Percentiles rank a stretch among this genome's conserved stretches.
Evolutionary conservation across 164 flowering plant species (phyloP).

Genomic region (Chimonanthus salicifolius): DNA sequence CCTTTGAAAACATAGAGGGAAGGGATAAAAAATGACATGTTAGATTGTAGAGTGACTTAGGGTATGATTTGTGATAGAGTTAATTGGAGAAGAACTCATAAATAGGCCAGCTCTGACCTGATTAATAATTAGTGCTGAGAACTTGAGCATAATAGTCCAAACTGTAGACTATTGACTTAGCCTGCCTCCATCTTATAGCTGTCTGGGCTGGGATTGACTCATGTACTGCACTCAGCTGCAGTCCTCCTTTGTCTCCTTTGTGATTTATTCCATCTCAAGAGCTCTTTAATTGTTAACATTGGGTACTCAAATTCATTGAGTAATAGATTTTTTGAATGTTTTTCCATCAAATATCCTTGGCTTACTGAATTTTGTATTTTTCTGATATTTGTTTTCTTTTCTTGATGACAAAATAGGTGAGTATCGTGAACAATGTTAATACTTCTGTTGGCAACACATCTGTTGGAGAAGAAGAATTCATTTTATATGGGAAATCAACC

Average conservation of each 20-base stretch:
- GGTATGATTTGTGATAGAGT: no score
- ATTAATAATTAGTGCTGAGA: neutral
- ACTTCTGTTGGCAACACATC: slow-evolving; percentile 91
- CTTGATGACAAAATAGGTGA: slow-evolving; percentile 41
- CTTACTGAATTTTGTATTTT: neutral
- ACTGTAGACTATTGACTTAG: neutral
- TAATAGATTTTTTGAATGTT: neutral
- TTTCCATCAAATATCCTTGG: neutral
- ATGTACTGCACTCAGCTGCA: neutral
- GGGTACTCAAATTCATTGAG: neutral
- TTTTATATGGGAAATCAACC: slow-evolving; percentile 67
- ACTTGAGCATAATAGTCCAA: neutral
- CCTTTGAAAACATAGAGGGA: no score
- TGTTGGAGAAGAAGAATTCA: slow-evolving; percentile 81
- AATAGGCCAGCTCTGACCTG: neutral
- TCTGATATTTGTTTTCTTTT: neutral
- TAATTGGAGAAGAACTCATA: no score
- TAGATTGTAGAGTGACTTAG: no score
- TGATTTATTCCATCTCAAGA: neutral
- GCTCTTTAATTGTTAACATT: neutral
- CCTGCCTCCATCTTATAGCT: neutral
- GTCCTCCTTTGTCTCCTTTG: neutral
- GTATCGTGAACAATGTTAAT: slow-evolving; percentile 89
- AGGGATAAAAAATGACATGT: no score
- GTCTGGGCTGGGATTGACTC: neutral